Evolutionary conservation across 2,329 filamentous ascomycete genomes (phyloP), one percentile per base, ranked within the genome.

Genomic region (Neocucurbitaria cava): DNA sequence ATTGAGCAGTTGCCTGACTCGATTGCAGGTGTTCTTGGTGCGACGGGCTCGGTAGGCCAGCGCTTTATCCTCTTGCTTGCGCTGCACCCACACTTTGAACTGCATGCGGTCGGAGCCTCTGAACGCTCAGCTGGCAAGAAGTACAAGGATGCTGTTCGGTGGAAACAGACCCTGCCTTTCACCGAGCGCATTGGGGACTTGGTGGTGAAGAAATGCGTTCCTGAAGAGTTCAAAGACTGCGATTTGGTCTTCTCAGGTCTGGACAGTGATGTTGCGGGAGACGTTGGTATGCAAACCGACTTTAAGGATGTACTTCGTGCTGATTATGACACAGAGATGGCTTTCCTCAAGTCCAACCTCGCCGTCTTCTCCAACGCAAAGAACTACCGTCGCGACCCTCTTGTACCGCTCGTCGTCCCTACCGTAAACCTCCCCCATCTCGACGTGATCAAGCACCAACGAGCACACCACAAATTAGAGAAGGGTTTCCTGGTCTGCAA

Each of bases 311-410:
- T 3, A 23, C 13, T 8, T 15, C n/a, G 15, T 10, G 35, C 56
- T 63, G 24, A 63, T 3, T 17, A 5, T 30, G 23, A 1, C 3
- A 56, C 52, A 69, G 93, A 98, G 78, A 91, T 91, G 85, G 90
- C 90, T 65, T 98, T 98, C 77, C 84, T 96, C 71, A 89, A 89
- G 73, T 89, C 92, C 57, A 88, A 96, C 71, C 87, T 97, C 46
- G 87, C 91, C 69, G 90, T 97, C 75, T 98, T 99, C 82, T 96
- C 92, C 69, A 99, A 98, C 77, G 93, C 95, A 46, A 97, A 97
- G 79, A 98, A 97, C 85, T 92, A 96, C 84, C 90, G 95, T 68
- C 89, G 89, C 74, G 89, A 96, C 75, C 92, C 92, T 18, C 82
- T 94, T 44, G 92, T 97, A 2, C 95, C 95, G 10, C 87, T 98